Conservation (phyloP, 495 filamentous ascomycete genomes). For the Clavariopsis aquatica region DNA sequence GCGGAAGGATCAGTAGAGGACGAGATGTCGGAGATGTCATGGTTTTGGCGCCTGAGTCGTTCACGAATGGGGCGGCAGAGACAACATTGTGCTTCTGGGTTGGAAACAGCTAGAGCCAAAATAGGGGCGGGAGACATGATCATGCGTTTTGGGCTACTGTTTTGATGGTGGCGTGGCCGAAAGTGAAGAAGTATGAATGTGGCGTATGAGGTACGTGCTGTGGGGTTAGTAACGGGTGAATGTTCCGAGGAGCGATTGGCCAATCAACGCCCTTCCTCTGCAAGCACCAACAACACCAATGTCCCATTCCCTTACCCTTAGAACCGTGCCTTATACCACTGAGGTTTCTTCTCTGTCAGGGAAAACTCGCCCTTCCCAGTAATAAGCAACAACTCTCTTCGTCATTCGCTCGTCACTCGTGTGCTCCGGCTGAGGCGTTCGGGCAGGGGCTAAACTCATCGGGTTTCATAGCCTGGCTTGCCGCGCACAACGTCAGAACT, state of each 20-base stretch:
- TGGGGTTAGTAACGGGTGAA: background rate
- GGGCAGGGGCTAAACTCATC: conserved; percentile 19
- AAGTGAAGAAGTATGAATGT: background rate
- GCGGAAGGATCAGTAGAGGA: conserved; percentile 5
- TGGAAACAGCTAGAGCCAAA: conserved; percentile 18
- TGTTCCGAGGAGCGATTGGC: background rate
- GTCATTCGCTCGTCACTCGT: background rate
- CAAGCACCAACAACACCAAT: background rate
- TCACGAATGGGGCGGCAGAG: conserved; percentile 22
- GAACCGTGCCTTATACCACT: background rate
- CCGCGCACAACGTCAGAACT: conserved; percentile 22
- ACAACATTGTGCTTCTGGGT: conserved; percentile 13
- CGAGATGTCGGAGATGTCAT: background rate
- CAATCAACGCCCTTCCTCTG: background rate
- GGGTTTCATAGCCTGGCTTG: conserved; percentile 6
- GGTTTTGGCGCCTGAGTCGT: conserved; percentile 4
- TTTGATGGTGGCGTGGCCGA: conserved; percentile 3
- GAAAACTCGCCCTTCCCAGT: background rate
- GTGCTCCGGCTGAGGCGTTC: background rate
- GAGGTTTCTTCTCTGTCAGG: conserved; percentile 9
- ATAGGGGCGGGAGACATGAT: conserved; percentile 9
- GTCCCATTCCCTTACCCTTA: background rate
- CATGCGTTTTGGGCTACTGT: conserved; percentile 20
- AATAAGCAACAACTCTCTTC: background rate
- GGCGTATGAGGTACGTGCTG: background rate